Percentiles rank a stretch among this genome's conserved stretches.
These are phyloP conservation scores for Penicillium olsonii DNA, from an alignment of 2,329 filamentous ascomycete genomes.

Conservation along the genomic window DNA sequence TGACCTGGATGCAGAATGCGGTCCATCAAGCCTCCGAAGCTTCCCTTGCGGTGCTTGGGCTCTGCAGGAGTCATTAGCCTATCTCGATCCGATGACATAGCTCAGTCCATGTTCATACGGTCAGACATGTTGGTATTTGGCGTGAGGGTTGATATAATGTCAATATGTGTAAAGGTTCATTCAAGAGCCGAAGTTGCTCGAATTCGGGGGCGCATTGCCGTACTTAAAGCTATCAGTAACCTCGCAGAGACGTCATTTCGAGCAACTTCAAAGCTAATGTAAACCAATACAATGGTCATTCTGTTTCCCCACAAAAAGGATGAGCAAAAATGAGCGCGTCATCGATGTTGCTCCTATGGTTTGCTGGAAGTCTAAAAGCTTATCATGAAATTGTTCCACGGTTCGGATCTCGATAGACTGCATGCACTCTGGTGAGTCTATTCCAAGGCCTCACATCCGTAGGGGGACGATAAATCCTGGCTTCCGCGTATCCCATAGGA, in stretches of 20 bases:
- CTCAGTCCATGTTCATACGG: neutral
- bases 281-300: slow-evolving; percentile 2
- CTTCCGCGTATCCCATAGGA: too few relatives aligned
- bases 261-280: too few relatives aligned
- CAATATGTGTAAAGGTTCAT: neutral
- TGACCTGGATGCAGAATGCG: neutral
- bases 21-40: slow-evolving; percentile 3
- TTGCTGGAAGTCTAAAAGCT: neutral
- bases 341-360: slow-evolving; percentile 1
- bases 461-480: too few relatives aligned
- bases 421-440: too few relatives aligned
- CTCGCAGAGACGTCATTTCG: neutral
- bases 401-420: neutral
- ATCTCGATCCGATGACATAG: neutral
- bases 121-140: neutral
- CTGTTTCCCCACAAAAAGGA: neutral
- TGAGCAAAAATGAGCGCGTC: neutral
- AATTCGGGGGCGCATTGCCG: too few relatives aligned
- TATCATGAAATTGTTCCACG: neutral
- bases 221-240: neutral
- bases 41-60: slow-evolving; percentile 1
- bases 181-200: neutral
- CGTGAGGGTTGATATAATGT: neutral
- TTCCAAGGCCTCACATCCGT: too few relatives aligned
- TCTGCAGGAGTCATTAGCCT: neutral